Percentiles rank a stretch among this genome's conserved stretches.
phyloP scores from a whole-genome alignment of 805 yeast genomes.

The Lachancea sp. region DNA sequence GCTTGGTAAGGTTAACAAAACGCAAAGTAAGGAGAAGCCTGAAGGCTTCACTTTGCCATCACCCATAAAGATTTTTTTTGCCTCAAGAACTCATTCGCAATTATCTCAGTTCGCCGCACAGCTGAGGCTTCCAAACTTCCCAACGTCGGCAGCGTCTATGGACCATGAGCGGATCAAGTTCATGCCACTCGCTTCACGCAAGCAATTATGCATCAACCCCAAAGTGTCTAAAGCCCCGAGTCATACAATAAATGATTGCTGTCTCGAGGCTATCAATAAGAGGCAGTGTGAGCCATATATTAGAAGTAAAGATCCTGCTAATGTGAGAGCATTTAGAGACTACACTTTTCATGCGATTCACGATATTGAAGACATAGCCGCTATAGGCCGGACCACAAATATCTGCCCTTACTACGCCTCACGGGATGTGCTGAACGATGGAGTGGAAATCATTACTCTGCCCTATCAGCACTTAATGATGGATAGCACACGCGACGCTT shows the following conservation, averaged over 20 bases:
- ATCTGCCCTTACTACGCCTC: conserved; percentile 82
- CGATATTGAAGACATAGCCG: conserved; percentile 74
- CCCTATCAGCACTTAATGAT: conserved; percentile 75
- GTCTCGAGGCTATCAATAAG: conserved; percentile 10
- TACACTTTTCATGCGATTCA: conserved; percentile 48
- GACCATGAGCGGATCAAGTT: conserved; percentile 53
- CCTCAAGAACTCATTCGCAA: conserved; percentile 91
- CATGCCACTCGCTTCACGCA: conserved; percentile 73
- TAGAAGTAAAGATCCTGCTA: conserved; percentile 24
- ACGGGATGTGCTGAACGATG: conserved; percentile 44
- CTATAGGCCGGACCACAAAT: conserved; percentile 48
- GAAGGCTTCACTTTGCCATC: conserved; percentile 20
- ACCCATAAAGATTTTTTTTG: conserved; percentile 51
- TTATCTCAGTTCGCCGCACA: conserved; percentile 74
- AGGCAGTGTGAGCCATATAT: conserved; percentile 10
- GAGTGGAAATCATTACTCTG: conserved; percentile 70
- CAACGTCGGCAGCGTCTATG: conserved; percentile 45
- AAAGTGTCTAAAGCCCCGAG: conserved; percentile 43
- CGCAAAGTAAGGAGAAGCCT: conserved; percentile 16
- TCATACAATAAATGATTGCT: conserved; percentile 57
- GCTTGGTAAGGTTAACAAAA: conserved; percentile 34
- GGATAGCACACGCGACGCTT: conserved; percentile 52
- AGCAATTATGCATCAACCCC: conserved; percentile 75
- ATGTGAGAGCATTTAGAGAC: conserved; percentile 45
- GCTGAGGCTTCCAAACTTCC: conserved; percentile 52